These are phyloP conservation scores for Esteya vermicola DNA, from an alignment of 2,329 filamentous ascomycete genomes.

Conservation along the genomic window DNA sequence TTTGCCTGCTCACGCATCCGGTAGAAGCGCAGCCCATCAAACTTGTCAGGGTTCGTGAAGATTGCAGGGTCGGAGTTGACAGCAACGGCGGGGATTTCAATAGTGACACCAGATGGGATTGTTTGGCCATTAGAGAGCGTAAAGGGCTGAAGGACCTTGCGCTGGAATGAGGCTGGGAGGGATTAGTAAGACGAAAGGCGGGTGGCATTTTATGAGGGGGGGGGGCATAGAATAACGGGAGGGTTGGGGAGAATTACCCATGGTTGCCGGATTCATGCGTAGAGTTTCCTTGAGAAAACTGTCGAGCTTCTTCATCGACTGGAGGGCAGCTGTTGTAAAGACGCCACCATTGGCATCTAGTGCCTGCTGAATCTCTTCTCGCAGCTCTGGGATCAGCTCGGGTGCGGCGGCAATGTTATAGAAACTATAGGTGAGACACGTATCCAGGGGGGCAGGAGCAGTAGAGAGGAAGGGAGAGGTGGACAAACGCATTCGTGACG, in stretches of 20 bases:
- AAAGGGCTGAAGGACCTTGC: conserved; percentile 29
- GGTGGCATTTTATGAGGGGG: no score
- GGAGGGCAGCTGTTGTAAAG: conserved; percentile 15
- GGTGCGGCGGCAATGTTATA: conserved; percentile 35
- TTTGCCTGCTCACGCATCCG: conserved; percentile 16
- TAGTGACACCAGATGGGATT: conserved; percentile 27
- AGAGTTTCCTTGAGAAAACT: conserved; percentile 18
- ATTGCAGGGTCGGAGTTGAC: conserved; percentile 22
- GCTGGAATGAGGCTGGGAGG: conserved; percentile 31
- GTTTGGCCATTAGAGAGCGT: conserved; percentile 40
- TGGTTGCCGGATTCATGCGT: conserved; percentile 12
- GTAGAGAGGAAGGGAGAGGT: no score
- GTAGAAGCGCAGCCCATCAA: conserved; percentile 25
- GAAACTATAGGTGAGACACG: no score
- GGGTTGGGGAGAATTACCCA: no score
- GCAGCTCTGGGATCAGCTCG: conserved; percentile 33
- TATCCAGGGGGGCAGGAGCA: no score
- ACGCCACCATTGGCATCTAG: conserved; percentile 18
- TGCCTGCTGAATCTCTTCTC: conserved; percentile 30
- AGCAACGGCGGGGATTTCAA: conserved; percentile 24
- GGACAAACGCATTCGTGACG: conserved; percentile 29
- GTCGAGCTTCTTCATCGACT: conserved; percentile 20
- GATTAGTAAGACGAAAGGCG: no score
- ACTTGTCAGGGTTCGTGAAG: conserved; percentile 20
- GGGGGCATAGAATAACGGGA: no score